Percentiles rank a stretch among this genome's conserved stretches.
phyloP scores from a whole-genome alignment of 768 basidiomycete genomes.

The Serendipita indica region DNA sequence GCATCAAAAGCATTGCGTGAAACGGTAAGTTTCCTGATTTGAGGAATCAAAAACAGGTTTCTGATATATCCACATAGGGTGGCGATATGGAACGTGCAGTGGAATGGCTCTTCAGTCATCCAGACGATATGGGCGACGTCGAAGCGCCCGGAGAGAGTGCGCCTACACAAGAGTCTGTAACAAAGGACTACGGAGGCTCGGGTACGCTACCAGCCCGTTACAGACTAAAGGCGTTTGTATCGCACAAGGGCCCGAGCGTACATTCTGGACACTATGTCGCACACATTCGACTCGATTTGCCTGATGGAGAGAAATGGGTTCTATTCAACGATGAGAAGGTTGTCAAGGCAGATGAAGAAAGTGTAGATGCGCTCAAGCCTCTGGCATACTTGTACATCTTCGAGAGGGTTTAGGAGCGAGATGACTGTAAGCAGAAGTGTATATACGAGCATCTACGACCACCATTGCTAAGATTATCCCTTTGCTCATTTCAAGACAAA shows the following conservation, averaged over 20 bases:
- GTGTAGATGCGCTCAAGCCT: slow-evolving; percentile 64
- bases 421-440: too few species aligned
- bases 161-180: slow-evolving; percentile 18
- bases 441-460: too few species aligned
- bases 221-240: slow-evolving; percentile 82
- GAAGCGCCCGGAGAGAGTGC: slow-evolving; percentile 20
- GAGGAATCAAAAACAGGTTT: not conserved
- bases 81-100: slow-evolving; percentile 74
- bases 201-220: slow-evolving; percentile 57
- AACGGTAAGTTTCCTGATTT: slow-evolving; percentile 41
- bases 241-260: slow-evolving; percentile 91
- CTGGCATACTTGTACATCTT: slow-evolving; percentile 92
- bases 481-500: too few species aligned
- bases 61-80: slow-evolving; percentile 27
- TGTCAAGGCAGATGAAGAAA: slow-evolving; percentile 71
- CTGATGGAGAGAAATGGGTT: slow-evolving; percentile 50
- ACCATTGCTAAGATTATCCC: too few species aligned
- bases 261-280: slow-evolving; percentile 93
- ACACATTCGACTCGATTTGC: slow-evolving; percentile 36
- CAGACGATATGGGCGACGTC: slow-evolving; percentile 65
- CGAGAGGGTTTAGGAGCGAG: too few species aligned
- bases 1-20: slow-evolving; percentile 76
- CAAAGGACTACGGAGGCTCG: slow-evolving; percentile 32
- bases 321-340: slow-evolving; percentile 96
- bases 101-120: slow-evolving; percentile 93